Conservation (phyloP, 208 protist species). For the Leishmania tropica region DNA sequence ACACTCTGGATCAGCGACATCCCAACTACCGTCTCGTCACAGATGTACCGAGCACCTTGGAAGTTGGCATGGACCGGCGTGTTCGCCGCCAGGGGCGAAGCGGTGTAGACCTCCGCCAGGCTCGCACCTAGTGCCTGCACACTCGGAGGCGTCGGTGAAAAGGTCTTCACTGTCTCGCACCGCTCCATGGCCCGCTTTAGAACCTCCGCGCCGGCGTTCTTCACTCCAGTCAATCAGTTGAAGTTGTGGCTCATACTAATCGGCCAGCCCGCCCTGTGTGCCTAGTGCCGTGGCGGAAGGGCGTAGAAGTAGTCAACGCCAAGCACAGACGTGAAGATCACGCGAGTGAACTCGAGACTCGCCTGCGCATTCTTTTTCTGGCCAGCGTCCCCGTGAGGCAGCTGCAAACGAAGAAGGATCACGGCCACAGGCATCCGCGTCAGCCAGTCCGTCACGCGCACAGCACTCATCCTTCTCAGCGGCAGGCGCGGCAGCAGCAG, state of each 20-base stretch:
- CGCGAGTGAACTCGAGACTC: slow-evolving; percentile 17
- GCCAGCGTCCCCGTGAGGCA: slow-evolving; percentile 5
- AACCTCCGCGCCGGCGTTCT: slow-evolving; percentile 1
- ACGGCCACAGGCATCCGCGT: background rate
- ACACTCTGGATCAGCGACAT: slow-evolving; percentile 26
- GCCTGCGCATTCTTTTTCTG: slow-evolving; percentile 22
- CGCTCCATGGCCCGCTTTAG: slow-evolving; percentile 23
- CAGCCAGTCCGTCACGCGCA: slow-evolving; percentile 11
- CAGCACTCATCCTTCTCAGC: slow-evolving; percentile 17
- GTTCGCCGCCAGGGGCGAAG: slow-evolving; percentile 22
- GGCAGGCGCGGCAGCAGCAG: slow-evolving; percentile 6
- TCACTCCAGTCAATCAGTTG: background rate
- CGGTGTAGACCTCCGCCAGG: slow-evolving; percentile 9
- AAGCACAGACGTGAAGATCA: slow-evolving; percentile 22
- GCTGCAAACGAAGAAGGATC: slow-evolving; percentile 22
- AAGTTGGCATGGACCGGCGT: slow-evolving; percentile 1
- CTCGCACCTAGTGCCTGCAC: slow-evolving; percentile 3
- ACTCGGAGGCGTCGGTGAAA: slow-evolving; percentile 4
- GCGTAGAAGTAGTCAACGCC: slow-evolving; percentile 26
- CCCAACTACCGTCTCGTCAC: slow-evolving; percentile 16
- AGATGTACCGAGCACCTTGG: slow-evolving; percentile 27
- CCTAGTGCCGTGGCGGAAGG: slow-evolving; percentile 39
- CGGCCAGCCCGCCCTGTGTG: slow-evolving; percentile 27
- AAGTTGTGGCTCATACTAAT: slow-evolving; percentile 30
- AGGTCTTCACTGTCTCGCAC: slow-evolving; percentile 17